A percentile compares a stretch with the other conserved stretches of the same genome.
Conservation (phyloP, 116 monocot species). For the Zostera marina region DNA sequence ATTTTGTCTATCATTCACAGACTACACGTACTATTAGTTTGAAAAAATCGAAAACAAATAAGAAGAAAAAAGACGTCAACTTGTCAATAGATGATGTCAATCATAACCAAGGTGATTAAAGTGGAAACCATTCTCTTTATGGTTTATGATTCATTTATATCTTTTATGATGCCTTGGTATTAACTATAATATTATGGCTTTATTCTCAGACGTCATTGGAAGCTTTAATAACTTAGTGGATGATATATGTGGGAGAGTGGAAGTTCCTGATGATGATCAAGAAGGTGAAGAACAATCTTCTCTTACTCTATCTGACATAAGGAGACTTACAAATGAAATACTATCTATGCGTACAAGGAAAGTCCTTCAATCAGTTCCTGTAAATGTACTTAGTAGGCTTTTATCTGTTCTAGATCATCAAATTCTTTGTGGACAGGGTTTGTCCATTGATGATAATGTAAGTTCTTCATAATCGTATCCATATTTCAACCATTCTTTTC, state of each 20-base stretch:
- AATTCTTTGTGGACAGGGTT: conserved; percentile 69
- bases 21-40: conserved; percentile 20
- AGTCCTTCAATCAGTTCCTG: conserved; percentile 53
- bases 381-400: conserved; percentile 57
- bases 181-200: conserved; percentile 2
- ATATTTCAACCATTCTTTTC: background rate
- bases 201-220: conserved; percentile 26
- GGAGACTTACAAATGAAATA: conserved; percentile 67
- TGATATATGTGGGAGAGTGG: conserved; percentile 73
- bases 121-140: background rate
- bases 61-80: conserved; percentile 55
- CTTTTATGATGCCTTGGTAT: too few species aligned
- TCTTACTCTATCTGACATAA: conserved; percentile 51
- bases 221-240: conserved; percentile 68
- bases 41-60: conserved; percentile 64
- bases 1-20: conserved; percentile 15
- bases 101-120: conserved; percentile 39
- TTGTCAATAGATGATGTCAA: conserved; percentile 25
- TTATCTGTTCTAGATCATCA: conserved; percentile 70
- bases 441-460: conserved; percentile 75
- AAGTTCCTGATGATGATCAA: conserved; percentile 38
- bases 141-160: background rate
- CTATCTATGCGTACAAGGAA: conserved; percentile 52
- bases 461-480: conserved; percentile 11
- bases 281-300: conserved; percentile 34